These are phyloP conservation scores for Blastobotrys aristatus DNA, from an alignment of 1,139 yeast genomes.

Conservation along the genomic window DNA sequence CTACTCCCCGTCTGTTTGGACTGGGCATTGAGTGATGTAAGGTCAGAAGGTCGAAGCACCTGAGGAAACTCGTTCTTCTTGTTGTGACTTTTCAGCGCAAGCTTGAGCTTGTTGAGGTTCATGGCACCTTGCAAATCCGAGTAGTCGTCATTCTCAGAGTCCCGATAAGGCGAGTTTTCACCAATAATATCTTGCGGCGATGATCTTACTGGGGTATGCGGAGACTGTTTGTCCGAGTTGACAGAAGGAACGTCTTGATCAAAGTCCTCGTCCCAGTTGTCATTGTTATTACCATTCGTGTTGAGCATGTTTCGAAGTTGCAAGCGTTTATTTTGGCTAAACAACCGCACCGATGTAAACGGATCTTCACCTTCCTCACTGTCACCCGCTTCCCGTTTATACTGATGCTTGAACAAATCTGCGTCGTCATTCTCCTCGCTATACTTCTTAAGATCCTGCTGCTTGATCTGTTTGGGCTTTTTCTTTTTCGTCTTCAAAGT, in stretches of 20 bases:
- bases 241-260: constrained; percentile 13
- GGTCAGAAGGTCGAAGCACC: constrained; percentile 13
- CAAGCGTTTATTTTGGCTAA: constrained; percentile 21
- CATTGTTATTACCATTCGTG: constrained; percentile 14
- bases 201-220: constrained; percentile 4
- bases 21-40: neutral
- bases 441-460: constrained; percentile 12
- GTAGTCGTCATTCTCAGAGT: constrained; percentile 24
- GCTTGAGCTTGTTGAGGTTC: constrained; percentile 20
- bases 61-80: constrained; percentile 4
- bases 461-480: neutral
- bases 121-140: constrained; percentile 30
- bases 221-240: neutral
- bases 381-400: constrained; percentile 7
- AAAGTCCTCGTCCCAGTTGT: constrained; percentile 24
- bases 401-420: constrained; percentile 9
- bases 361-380: constrained; percentile 12
- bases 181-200: constrained; percentile 11
- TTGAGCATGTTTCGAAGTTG: constrained; percentile 15
- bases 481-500: neutral
- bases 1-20: neutral
- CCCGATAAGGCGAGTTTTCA: constrained; percentile 22
- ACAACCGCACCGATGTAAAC: constrained; percentile 16
- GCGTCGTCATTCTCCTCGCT: constrained; percentile 11
- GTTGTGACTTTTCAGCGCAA: constrained; percentile 1